Evolutionary conservation across 305 asterid species (phyloP).

Genomic region (Fraxinus floribunda): DNA sequence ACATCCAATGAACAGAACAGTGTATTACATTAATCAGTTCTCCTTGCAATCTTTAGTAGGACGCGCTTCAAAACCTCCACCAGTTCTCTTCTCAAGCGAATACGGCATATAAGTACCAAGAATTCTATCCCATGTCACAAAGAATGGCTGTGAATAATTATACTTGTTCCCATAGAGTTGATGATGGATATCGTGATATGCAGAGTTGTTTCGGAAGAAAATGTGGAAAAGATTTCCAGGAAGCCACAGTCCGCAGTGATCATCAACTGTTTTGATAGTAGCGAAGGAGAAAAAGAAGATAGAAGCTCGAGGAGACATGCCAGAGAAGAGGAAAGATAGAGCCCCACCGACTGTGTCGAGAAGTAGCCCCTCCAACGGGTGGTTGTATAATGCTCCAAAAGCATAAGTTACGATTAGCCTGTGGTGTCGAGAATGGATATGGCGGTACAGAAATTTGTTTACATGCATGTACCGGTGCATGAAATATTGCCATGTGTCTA

Average conservation of each 20-base stretch:
- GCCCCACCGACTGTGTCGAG: slow-evolving; percentile 93
- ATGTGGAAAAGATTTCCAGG: slow-evolving; percentile 81
- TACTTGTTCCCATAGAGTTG: slow-evolving; percentile 87
- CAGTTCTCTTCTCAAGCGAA: slow-evolving; percentile 61
- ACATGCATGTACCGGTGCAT: slow-evolving; percentile 94
- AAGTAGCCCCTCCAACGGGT: slow-evolving; percentile 83
- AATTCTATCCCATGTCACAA: slow-evolving; percentile 82
- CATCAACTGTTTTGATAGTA: slow-evolving; percentile 85
- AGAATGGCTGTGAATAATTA: slow-evolving; percentile 90
- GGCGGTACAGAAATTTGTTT: slow-evolving; percentile 79
- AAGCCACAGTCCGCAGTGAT: slow-evolving; percentile 93
- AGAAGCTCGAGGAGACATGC: slow-evolving; percentile 89
- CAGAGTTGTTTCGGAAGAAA: slow-evolving; percentile 73
- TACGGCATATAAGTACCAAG: slow-evolving; percentile 89
- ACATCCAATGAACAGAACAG: slow-evolving; percentile 15
- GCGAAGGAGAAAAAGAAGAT: slow-evolving; percentile 91
- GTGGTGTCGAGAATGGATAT: slow-evolving; percentile 88
- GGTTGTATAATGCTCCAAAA: slow-evolving; percentile 88
- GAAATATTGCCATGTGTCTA: slow-evolving; percentile 94
- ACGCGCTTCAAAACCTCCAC: slow-evolving; percentile 76
- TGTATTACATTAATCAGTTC: slow-evolving; percentile 26
- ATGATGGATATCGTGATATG: slow-evolving; percentile 88
- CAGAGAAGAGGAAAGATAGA: slow-evolving; percentile 72
- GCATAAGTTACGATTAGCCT: slow-evolving; percentile 83
- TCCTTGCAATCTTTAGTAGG: slow-evolving; percentile 68